Conservation (phyloP, 768 basidiomycete species). For the Imleria badia region DNA sequence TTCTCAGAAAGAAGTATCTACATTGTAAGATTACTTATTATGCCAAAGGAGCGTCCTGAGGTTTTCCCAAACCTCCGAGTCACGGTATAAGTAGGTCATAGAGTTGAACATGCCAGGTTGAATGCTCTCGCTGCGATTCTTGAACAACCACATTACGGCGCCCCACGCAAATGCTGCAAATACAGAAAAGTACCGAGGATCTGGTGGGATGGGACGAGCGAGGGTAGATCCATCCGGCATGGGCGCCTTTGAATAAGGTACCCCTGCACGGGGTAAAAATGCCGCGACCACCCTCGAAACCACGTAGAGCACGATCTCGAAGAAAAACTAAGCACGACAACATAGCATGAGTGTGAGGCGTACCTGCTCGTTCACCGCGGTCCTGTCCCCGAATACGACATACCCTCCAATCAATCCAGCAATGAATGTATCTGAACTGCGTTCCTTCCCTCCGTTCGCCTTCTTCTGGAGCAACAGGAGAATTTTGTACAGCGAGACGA, state of each 20-base stretch:
- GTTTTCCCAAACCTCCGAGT: slow-evolving; percentile 84
- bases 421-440: slow-evolving; percentile 82
- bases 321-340: slow-evolving; percentile 4
- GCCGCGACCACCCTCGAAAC: slow-evolving; percentile 90
- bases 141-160: slow-evolving; percentile 95
- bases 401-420: slow-evolving; percentile 94
- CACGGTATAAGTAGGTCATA: slow-evolving; percentile 93
- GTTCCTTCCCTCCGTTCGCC: slow-evolving; percentile 77
- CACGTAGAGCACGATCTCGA: slow-evolving; percentile 94
- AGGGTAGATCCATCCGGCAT: slow-evolving; percentile 40
- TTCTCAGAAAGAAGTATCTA: slow-evolving; percentile 1
- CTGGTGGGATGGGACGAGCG: slow-evolving; percentile 76
- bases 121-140: slow-evolving; percentile 82
- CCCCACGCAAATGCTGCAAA: slow-evolving; percentile 94
- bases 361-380: slow-evolving; percentile 91
- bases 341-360: slow-evolving; percentile 21
- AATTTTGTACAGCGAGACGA: slow-evolving; percentile 91
- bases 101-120: slow-evolving; percentile 97
- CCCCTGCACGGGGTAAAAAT: slow-evolving; percentile 76
- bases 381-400: slow-evolving; percentile 81
- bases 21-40: slow-evolving; percentile 53
- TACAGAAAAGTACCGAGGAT: slow-evolving; percentile 78
- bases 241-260: slow-evolving; percentile 49
- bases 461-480: slow-evolving; percentile 81
- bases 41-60: slow-evolving; percentile 89